These are phyloP conservation scores for Tulasnella calospora DNA, from an alignment of 768 basidiomycete genomes.

Conservation along the genomic window DNA sequence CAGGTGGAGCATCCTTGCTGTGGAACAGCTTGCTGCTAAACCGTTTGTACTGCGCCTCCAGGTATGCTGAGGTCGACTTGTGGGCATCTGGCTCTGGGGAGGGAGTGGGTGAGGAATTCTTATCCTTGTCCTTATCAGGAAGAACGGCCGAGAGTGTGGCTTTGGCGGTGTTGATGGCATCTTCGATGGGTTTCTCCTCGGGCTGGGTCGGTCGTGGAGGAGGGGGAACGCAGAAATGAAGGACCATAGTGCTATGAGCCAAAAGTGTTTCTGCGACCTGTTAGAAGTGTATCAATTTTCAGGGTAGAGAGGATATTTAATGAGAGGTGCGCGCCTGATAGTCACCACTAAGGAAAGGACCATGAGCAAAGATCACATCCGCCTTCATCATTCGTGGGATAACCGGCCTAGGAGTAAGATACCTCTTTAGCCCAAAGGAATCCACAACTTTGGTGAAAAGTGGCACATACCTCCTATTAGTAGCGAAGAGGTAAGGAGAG, in stretches of 20 bases:
- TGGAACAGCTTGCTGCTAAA: slow-evolving; percentile 1
- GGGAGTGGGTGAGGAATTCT: background rate
- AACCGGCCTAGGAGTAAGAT: slow-evolving; percentile 42
- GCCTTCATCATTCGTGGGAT: slow-evolving; percentile 61
- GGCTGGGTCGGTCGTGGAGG: slow-evolving; percentile 26
- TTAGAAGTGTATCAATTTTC: slow-evolving; percentile 49
- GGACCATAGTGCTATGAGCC: slow-evolving; percentile 51
- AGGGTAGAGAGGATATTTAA: background rate
- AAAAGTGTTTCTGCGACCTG: slow-evolving; percentile 54
- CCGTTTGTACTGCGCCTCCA: slow-evolving; percentile 6
- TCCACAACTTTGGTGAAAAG: background rate
- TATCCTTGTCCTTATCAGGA: background rate
- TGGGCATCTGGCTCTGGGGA: background rate
- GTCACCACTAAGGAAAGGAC: slow-evolving; percentile 55
- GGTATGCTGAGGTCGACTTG: slow-evolving; percentile 3
- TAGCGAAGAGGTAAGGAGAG: slow-evolving; percentile 60
- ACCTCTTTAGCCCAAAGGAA: background rate
- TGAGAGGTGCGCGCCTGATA: slow-evolving; percentile 10
- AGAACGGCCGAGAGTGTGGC: slow-evolving; percentile 11
- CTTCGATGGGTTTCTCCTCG: background rate
- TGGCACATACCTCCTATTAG: slow-evolving; percentile 37
- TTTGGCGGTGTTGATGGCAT: background rate
- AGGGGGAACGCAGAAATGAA: slow-evolving; percentile 43
- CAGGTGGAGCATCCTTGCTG: slow-evolving; percentile 1
- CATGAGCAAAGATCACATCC: slow-evolving; percentile 61